Evolutionary conservation across 345 rosid genomes (phyloP).

Genomic region (Acer campestre): DNA sequence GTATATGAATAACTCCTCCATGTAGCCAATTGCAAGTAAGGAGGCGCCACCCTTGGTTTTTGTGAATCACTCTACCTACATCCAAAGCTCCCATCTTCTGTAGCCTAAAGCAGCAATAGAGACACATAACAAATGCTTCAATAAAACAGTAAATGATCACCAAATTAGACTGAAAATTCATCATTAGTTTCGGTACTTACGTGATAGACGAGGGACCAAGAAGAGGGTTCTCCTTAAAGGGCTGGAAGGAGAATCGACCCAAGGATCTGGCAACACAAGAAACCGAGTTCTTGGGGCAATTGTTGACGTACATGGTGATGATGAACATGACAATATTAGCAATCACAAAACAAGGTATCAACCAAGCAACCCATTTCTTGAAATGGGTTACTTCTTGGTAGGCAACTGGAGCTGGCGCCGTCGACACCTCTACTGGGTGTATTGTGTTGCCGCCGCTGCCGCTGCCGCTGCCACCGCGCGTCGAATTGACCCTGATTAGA

Average conservation of each 20-base stretch:
- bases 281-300: conserved; percentile 76
- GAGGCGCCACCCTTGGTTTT: conserved; percentile 82
- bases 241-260: conserved; percentile 92
- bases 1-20: conserved; percentile 80
- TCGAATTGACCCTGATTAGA: conserved; percentile 42
- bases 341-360: conserved; percentile 70
- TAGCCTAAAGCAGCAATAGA: conserved; percentile 46
- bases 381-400: conserved; percentile 56
- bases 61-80: conserved; percentile 59
- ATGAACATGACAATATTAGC: conserved; percentile 69
- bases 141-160: neutral
- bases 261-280: conserved; percentile 70
- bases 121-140: neutral
- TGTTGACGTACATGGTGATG: conserved; percentile 85
- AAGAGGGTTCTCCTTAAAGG: conserved; percentile 86
- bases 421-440: conserved; percentile 45
- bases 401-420: conserved; percentile 36
- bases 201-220: conserved; percentile 86
- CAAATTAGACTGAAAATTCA: neutral
- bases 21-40: conserved; percentile 89
- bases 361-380: conserved; percentile 79
- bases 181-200: conserved; percentile 33
- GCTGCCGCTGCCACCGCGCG: conserved; percentile 23
- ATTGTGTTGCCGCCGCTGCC: conserved; percentile 27
- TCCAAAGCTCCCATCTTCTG: conserved; percentile 79